Percentiles rank a stretch among this genome's conserved stretches.
Conservation (phyloP, 2,329 filamentous ascomycete species). For the Aphanoascus verrucosus region DNA sequence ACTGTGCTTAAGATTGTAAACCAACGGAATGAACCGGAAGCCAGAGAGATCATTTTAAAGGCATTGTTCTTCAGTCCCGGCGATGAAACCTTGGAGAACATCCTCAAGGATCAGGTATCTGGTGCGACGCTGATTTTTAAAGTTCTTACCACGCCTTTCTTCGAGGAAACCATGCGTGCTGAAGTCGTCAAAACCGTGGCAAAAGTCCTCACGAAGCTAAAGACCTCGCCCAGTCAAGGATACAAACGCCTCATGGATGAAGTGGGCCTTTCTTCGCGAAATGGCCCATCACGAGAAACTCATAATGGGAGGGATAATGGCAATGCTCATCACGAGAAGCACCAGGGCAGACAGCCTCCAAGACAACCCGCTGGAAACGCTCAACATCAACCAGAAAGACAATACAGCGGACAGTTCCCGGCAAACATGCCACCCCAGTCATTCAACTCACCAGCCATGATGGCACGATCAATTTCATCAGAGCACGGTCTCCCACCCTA, state of each 20-base stretch:
- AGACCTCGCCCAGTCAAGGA: constrained; percentile 85
- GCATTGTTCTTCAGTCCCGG: constrained; percentile 86
- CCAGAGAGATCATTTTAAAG: constrained; percentile 77
- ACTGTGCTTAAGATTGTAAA: constrained; percentile 98
- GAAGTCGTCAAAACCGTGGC: constrained; percentile 90
- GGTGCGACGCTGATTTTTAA: constrained; percentile 97
- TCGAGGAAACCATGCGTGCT: constrained; percentile 77
- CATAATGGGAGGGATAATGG: constrained; percentile 28
- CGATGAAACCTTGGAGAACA: constrained; percentile 77
- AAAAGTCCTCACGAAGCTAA: constrained; percentile 75
- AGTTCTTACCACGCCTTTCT: constrained; percentile 92
- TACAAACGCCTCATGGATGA: constrained; percentile 99
- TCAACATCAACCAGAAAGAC: constrained; percentile 32
- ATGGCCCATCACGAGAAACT: constrained; percentile 28
- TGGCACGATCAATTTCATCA: constrained; percentile 25
- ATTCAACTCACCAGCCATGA: constrained; percentile 25
- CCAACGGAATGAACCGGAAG: constrained; percentile 87
- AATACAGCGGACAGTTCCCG: constrained; percentile 34
- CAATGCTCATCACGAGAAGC: constrained; percentile 30
- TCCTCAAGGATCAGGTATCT: constrained; percentile 80
- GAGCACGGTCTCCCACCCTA: constrained; percentile 31
- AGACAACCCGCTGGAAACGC: constrained; percentile 30
- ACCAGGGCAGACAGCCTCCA: constrained; percentile 34
- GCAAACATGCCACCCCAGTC: constrained; percentile 28
- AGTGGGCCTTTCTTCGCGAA: constrained; percentile 63